phyloP scores from a whole-genome alignment of 1,284 basidiomycete species.

The Hemileia vastatrix region DNA sequence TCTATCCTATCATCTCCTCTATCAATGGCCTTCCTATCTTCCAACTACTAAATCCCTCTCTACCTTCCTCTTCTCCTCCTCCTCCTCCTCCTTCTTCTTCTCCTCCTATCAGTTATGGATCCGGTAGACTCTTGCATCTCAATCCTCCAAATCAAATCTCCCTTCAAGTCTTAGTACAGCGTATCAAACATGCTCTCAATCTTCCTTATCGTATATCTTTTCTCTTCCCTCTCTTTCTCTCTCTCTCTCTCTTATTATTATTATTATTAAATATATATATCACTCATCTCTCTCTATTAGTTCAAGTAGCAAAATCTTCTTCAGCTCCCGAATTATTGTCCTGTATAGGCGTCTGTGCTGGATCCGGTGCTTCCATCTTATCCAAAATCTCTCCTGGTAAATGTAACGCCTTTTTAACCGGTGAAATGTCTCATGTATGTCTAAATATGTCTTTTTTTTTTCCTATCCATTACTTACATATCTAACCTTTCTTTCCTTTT shows the following conservation, averaged over 20 bases:
- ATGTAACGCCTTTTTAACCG: conserved; percentile 19
- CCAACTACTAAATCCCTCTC: too few relatives aligned
- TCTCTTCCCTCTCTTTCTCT: neutral
- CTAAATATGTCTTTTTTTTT: neutral
- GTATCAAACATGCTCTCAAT: conserved; percentile 5
- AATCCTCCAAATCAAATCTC: too few relatives aligned
- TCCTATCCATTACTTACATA: neutral
- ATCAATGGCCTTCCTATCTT: too few relatives aligned
- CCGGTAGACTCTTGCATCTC: too few relatives aligned
- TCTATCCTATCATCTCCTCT: too few relatives aligned
- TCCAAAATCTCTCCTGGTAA: conserved; percentile 11
- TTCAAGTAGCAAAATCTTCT: conserved; percentile 13
- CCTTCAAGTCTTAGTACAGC: conserved; percentile 1
- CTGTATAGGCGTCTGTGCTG: conserved; percentile 21
- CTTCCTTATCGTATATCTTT: conserved; percentile 1
- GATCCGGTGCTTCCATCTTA: conserved; percentile 18
- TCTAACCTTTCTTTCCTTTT: neutral
- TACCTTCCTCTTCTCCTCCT: too few relatives aligned
- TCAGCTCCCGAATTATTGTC: neutral
- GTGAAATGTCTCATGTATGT: conserved; percentile 23
- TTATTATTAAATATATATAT: neutral
- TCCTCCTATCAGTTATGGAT: too few relatives aligned
- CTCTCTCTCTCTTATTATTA: neutral
- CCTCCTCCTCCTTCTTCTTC: too few relatives aligned
- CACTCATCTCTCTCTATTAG: neutral